A percentile compares a stretch with the other conserved stretches of the same genome.
These are phyloP conservation scores for Evansstolkia leycettana DNA, from an alignment of 495 filamentous ascomycete species.

Conservation along the genomic window DNA sequence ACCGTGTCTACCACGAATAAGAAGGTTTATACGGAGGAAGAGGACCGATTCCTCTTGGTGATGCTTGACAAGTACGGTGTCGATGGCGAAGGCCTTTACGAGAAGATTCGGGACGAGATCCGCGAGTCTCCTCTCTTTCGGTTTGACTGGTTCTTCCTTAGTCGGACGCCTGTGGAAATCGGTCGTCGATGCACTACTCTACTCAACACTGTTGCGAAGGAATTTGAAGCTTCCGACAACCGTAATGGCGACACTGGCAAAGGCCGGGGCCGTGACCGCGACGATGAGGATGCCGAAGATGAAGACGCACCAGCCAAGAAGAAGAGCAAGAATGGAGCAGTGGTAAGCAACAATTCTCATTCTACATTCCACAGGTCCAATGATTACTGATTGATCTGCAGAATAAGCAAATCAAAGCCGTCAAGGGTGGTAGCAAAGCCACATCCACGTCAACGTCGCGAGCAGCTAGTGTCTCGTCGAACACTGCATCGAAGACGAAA, in stretches of 20 bases:
- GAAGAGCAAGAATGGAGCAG: slow-evolving; percentile 75
- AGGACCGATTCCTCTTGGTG: slow-evolving; percentile 92
- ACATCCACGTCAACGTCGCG: slow-evolving; percentile 40
- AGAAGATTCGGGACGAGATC: slow-evolving; percentile 82
- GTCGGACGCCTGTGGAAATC: slow-evolving; percentile 85
- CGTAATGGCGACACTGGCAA: slow-evolving; percentile 56
- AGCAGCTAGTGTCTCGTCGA: slow-evolving; percentile 45
- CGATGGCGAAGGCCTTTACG: slow-evolving; percentile 71
- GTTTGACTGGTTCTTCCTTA: slow-evolving; percentile 99
- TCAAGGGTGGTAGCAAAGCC: slow-evolving; percentile 43
- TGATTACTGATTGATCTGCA: slow-evolving; percentile 14
- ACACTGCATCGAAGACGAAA: slow-evolving; percentile 34
- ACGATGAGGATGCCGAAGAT: slow-evolving; percentile 58
- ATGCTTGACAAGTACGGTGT: slow-evolving; percentile 85
- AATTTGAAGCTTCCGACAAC: slow-evolving; percentile 67
- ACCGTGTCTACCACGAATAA: slow-evolving; percentile 98
- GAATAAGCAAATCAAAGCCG: slow-evolving; percentile 49
- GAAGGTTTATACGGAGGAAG: slow-evolving; percentile 98
- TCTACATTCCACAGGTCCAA: no score
- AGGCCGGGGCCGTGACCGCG: slow-evolving; percentile 56
- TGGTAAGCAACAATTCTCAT: slow-evolving; percentile 35
- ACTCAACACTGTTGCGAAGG: slow-evolving; percentile 82
- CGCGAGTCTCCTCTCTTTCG: slow-evolving; percentile 90
- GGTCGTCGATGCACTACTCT: slow-evolving; percentile 85
- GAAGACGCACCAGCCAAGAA: slow-evolving; percentile 87